Evolutionary conservation across 441 rosid species (phyloP).

Genomic region (Gossypium davidsonii): DNA sequence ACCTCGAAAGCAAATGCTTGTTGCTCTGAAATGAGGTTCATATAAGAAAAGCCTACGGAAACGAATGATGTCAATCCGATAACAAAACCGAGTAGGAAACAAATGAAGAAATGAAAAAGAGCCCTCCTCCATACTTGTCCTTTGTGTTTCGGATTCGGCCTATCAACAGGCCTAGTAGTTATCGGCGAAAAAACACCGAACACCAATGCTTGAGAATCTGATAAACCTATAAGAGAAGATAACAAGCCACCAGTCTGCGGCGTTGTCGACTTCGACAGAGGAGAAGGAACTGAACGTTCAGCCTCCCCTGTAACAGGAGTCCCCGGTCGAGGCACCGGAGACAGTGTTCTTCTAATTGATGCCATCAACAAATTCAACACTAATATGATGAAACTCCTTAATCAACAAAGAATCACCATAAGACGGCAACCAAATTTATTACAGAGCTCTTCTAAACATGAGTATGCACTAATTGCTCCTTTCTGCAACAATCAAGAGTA

Average conservation of each 20-base stretch:
- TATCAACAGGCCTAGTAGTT: conserved; percentile 35
- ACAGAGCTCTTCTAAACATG: background rate
- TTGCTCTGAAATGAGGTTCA: conserved; percentile 23
- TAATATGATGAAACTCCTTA: background rate
- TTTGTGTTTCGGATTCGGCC: conserved; percentile 41
- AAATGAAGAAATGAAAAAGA: conserved; percentile 38
- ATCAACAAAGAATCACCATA: conserved; percentile 1
- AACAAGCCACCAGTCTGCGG: conserved; percentile 32
- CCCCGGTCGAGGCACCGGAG: conserved; percentile 51
- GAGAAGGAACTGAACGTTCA: conserved; percentile 43
- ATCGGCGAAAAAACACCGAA: conserved; percentile 32
- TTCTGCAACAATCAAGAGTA: background rate
- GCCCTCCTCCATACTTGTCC: conserved; percentile 52
- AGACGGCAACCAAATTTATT: conserved; percentile 13
- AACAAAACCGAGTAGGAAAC: conserved; percentile 45
- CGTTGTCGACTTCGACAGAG: conserved; percentile 44
- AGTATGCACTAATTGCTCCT: background rate
- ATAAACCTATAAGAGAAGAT: conserved; percentile 30
- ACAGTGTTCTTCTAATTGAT: conserved; percentile 51
- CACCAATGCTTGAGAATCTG: conserved; percentile 36
- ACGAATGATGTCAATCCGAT: conserved; percentile 42
- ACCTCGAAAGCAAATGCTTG: conserved; percentile 36
- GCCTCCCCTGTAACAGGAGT: conserved; percentile 41
- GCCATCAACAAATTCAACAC: conserved; percentile 33
- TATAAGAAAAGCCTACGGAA: conserved; percentile 27